Percentiles rank a stretch among this genome's conserved stretches.
phyloP scores from a whole-genome alignment of 495 filamentous ascomycete genomes.

The Usnea hakonensis region DNA sequence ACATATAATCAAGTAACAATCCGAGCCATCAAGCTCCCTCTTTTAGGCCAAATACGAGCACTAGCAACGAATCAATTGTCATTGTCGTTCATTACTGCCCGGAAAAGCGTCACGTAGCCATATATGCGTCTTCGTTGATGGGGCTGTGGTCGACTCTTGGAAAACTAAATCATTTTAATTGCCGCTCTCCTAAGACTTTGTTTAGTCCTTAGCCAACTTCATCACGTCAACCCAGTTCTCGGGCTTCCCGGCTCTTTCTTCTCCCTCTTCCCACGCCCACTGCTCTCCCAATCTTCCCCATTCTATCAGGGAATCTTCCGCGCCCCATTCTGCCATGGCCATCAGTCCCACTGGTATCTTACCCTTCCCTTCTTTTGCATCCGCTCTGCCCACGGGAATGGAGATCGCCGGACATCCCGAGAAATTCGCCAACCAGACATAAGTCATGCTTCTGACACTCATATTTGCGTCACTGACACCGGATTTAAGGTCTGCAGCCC shows the following conservation, averaged over 20 bases:
- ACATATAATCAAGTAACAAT: not conserved
- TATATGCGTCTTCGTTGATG: not conserved
- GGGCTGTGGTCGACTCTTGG: not conserved
- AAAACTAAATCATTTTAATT: not conserved
- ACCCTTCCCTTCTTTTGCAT: conserved; percentile 38
- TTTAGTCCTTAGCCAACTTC: conserved; percentile 4
- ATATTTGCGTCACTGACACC: conserved; percentile 68
- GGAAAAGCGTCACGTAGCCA: not conserved
- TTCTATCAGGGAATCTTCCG: conserved; percentile 67
- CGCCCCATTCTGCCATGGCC: conserved; percentile 85
- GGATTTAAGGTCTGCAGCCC: conserved; percentile 46
- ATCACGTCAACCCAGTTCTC: conserved; percentile 41
- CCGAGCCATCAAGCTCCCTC: not conserved
- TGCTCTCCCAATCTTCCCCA: conserved; percentile 66
- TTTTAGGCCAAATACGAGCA: not conserved
- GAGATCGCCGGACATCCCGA: conserved; percentile 71
- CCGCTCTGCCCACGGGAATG: conserved; percentile 66
- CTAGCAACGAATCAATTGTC: not conserved
- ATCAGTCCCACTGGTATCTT: conserved; percentile 74
- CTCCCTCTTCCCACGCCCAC: conserved; percentile 39
- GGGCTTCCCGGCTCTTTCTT: conserved; percentile 27
- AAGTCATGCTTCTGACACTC: conserved; percentile 75
- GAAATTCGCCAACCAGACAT: conserved; percentile 81
- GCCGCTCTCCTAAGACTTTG: not conserved
- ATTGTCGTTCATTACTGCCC: not conserved